Evolutionary conservation across 352 stramenopile species (phyloP).

Genomic region (Globisporangium cylindrosporum): DNA sequence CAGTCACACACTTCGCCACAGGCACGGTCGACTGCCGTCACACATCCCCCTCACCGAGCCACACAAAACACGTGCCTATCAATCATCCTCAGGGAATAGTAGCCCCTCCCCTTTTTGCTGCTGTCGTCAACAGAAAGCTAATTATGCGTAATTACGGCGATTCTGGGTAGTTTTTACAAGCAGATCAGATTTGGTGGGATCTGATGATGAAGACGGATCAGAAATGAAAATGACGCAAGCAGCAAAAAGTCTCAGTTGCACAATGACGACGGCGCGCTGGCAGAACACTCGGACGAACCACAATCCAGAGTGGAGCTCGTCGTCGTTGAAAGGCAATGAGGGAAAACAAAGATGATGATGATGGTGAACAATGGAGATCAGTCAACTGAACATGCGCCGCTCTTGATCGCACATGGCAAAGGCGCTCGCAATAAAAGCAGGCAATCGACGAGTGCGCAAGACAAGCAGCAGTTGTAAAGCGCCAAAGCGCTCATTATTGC

Average conservation of each 20-base stretch:
- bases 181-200: background rate
- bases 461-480: background rate
- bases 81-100: background rate
- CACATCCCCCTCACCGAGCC: background rate
- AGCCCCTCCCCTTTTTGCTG: background rate
- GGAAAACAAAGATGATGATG: background rate
- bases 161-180: background rate
- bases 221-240: background rate
- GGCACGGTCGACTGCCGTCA: background rate
- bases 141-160: constrained; percentile 1
- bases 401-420: background rate
- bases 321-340: background rate
- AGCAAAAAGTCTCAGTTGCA: background rate
- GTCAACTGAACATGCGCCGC: background rate
- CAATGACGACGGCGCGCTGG: background rate
- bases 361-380: background rate
- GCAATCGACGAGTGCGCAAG: background rate
- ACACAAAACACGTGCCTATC: too few species aligned
- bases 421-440: background rate
- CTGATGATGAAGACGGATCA: background rate
- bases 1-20: constrained; percentile 8
- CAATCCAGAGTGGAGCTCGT: background rate
- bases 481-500: background rate
- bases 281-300: background rate
- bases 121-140: background rate